Base-by-base conservation (phyloP, 2,329 filamentous ascomycete genomes). In the Xylogone sp. region DNA sequence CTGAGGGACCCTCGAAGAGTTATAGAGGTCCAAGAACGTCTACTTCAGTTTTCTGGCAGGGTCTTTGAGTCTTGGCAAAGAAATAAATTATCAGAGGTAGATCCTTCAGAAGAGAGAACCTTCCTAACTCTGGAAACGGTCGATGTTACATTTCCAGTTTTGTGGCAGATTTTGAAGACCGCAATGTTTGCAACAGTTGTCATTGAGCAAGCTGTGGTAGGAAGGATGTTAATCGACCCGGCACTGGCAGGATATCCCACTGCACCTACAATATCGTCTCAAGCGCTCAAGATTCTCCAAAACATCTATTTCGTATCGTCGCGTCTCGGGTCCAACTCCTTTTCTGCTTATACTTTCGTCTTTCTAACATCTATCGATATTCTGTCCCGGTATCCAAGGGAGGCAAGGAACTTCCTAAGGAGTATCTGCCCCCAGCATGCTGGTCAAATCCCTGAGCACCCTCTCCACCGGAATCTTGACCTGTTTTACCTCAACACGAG, bases 401-500 rank as follows among this genome's bases (percentile, higher is more conserved):
- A 83, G 50, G 74, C 81, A 2, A 76, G 84, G 59, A 75, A 77
- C 29, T 85, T 88, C 57, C 66, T 88, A 39, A 59, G 53, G 49
- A 48, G 58, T 3, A 65, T 68, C 53, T 59, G 62, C 34, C 63
- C 65, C 7, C 21, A 49, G 20, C 49, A 63, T 21, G 58, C 61
- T 13, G 82, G 83, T 20, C 71, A 75, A 24, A 83, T 89, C 22
- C 83, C 86, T 7, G 68, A 70, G 18, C 81, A 86, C 61, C 83
- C 85, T 8, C 68, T 87, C 2, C 83, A 87, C 58, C 75, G 84
- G 24, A 81, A 76, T 53, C 72, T 86, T 7, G 86, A 89, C 64
- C 75, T 88, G n/a, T 89, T 83, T 71, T 89, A 88, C 65, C 75
- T 90, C 52, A 88, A 89, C 61, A 83, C 79, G 0, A 78, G 81